Evolutionary conservation across 192 early-diverging fungal species (phyloP).

Genomic region (Geosiphon pyriformis): DNA sequence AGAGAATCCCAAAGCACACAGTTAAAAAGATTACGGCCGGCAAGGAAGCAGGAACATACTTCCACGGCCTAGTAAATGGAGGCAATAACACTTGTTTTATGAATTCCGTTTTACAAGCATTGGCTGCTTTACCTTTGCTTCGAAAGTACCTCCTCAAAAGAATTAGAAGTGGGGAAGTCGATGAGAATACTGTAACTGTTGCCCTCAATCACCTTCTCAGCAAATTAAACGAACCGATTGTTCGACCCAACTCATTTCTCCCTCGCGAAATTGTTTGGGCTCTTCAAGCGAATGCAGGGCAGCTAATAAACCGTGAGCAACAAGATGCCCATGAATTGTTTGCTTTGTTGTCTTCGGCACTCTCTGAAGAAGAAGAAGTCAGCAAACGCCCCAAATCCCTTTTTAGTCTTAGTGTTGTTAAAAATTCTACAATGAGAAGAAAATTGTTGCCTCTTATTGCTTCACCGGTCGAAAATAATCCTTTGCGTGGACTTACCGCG

Average conservation of each 20-base stretch:
- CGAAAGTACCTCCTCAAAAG: constrained; percentile 17
- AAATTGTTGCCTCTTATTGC: background rate
- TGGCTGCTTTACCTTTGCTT: constrained; percentile 23
- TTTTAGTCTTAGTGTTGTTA: constrained; percentile 2
- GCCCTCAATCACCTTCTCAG: constrained; percentile 30
- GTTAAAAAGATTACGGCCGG: constrained; percentile 3
- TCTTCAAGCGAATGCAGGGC: constrained; percentile 31
- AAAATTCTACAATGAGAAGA: background rate
- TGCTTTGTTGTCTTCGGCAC: constrained; percentile 59
- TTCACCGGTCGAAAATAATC: constrained; percentile 35
- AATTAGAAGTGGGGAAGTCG: background rate
- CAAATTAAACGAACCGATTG: constrained; percentile 26
- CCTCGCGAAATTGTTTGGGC: constrained; percentile 52
- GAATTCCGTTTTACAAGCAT: constrained; percentile 73
- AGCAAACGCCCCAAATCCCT: constrained; percentile 17
- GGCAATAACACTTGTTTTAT: constrained; percentile 86
- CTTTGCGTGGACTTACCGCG: constrained; percentile 68
- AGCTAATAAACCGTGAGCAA: constrained; percentile 64
- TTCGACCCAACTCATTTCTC: constrained; percentile 36
- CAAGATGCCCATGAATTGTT: constrained; percentile 87
- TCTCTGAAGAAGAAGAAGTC: constrained; percentile 51
- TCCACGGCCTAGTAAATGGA: constrained; percentile 71
- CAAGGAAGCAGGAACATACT: constrained; percentile 13
- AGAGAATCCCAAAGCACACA: too few relatives aligned
- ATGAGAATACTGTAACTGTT: constrained; percentile 27